Base-by-base conservation (phyloP, 768 basidiomycete genomes). In the Suillus discolor region DNA sequence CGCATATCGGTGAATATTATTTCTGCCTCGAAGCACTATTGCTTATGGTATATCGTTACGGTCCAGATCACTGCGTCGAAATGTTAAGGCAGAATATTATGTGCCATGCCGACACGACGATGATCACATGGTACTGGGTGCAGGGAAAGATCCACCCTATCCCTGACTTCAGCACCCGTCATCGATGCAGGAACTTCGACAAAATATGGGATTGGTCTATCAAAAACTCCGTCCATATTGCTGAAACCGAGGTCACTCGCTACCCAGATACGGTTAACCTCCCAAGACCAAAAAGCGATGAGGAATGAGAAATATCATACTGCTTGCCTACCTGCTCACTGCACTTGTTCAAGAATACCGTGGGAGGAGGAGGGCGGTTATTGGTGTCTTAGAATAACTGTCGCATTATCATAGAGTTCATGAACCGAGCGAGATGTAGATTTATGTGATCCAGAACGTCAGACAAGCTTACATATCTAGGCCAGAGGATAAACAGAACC, bases 41-140 rank as follows among this genome's bases (percentile, higher is more conserved):
- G 5, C 38, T 42, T 12, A 42, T 38, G 25, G 25, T 31, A 11
- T 16, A 38, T 31, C 31, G 18, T 34, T 55, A 34, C 53, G 28
- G 9, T 55, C 5, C 28, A 68, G 67, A 67, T 36, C 57, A 55
- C 28, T 68, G 67, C 42, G 20, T 66, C 38, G 67, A 68, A 20
- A 41, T 61, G 44, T 23, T 64, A 28, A 57, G 67, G 18, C 65
- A 68, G 53, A 66, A 44, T 20, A 15, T 68, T 20, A 68, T 68
- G 66, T 68, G 67, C 38, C 47, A 54, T 34, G 55, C 67, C 2
- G 62, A 68, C 39, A n/a, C 62, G 25, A 63, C 57, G n/a, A 64
- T 68, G 66, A 62, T 68, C 8, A 15, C 47, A 13, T 68, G 66
- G 62, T 38, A 68, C 62, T 68, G 68, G 68, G 44, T 68, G 25